Evolutionary conservation across 2,329 filamentous ascomycete genomes (phyloP), one percentile per base, ranked within the genome.

Genomic region (Fusarium ambrosium): DNA sequence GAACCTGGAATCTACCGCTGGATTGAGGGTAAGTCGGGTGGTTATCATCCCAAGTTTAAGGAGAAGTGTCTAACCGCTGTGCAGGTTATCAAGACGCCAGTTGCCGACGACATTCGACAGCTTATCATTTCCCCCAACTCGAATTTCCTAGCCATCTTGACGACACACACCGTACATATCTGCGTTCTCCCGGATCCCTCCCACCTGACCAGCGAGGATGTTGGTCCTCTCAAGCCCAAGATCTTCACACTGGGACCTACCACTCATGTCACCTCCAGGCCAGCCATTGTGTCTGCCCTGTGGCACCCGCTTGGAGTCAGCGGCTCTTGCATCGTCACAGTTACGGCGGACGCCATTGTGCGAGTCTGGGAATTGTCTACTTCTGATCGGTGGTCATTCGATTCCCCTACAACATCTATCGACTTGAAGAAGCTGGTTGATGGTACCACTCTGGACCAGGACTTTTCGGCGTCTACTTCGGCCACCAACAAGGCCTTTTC

Each of bases 271-370:
- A 92, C 95, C 60, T 94, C 96, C 56, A 92, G 95, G 75, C 91
- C 95, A 9, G 91, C 94, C 2, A 88, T 99, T 66, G 92, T 92
- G 24, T 94, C 95, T 1, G 93, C 92, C 5, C 79, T 98, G 68
- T 99, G 97, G 96, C 97, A 99, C 84, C 97, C 97, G 1, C 87
- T 98, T 1, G 95, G 95, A 2, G 92, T 96, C 13, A 91, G 93
- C 71, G 94, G 94, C 36, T 92, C 91, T 24, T 95, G 94, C 64
- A 85, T 99, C 36, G 93, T 98, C 22, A 98, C 97, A 0, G 89
- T 98, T 48, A 98, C 97, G 2, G 90, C 91, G 62, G 95, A 98
- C 81, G 95, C 95, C 8, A 92, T 95, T 41, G 94, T 98, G 5
- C 91, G 97, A 39, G 85, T 98, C 18, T 98, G 96, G 95, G 95